These are phyloP conservation scores for Talinum fruticosum DNA, from an alignment of 148 eudicot genomes.

Conservation along the genomic window DNA sequence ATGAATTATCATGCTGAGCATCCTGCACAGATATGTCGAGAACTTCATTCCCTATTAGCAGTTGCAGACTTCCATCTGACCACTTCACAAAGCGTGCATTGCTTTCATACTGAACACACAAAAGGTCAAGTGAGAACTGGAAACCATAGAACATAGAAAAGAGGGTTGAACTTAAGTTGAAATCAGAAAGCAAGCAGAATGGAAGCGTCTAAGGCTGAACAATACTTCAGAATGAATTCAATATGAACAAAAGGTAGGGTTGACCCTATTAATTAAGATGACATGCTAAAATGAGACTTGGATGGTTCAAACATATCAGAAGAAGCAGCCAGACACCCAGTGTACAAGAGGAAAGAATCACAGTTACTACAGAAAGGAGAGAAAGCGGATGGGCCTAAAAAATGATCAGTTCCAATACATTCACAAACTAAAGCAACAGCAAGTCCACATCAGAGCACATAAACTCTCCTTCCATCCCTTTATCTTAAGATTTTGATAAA, in stretches of 20 bases:
- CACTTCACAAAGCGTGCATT: constrained; percentile 96
- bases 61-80: constrained; percentile 97
- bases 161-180: background rate
- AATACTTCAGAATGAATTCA: background rate
- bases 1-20: constrained; percentile 93
- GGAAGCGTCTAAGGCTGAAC: background rate
- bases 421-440: background rate
- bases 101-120: constrained; percentile 72
- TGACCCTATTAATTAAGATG: background rate
- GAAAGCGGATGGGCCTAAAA: background rate
- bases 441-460: background rate
- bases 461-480: background rate
- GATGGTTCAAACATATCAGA: background rate
- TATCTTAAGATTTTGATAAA: too few relatives aligned
- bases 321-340: background rate
- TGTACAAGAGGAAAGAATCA: background rate
- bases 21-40: constrained; percentile 95
- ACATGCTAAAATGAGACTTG: too few relatives aligned
- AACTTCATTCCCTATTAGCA: constrained; percentile 90
- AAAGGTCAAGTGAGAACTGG: background rate
- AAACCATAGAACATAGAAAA: background rate
- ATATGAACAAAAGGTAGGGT: background rate
- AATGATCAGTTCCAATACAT: too few relatives aligned
- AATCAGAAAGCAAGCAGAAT: background rate
- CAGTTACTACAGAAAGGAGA: background rate